Evolutionary conservation across 192 early-diverging fungal species (phyloP).

Genomic region (Pilaira anomala): DNA sequence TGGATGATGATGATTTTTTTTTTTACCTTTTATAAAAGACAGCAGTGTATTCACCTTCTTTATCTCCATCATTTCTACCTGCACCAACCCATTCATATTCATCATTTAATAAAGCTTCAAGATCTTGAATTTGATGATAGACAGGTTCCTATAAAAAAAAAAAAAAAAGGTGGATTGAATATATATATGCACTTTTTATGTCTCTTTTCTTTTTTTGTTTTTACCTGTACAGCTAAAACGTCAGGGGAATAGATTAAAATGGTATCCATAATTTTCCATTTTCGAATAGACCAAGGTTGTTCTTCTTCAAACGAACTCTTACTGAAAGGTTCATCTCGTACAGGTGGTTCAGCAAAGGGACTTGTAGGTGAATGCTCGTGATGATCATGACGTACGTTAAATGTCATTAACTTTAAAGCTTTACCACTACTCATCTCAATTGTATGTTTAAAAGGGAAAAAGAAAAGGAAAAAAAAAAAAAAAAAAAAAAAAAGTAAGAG

Average conservation of each 20-base stretch:
- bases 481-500: conserved; percentile 1
- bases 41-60: conserved; percentile 33
- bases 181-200: too few species aligned
- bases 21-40: conserved; percentile 43
- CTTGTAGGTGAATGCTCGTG: neutral
- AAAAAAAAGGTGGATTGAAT: too few species aligned
- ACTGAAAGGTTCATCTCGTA: neutral
- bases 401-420: conserved; percentile 26
- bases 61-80: conserved; percentile 34
- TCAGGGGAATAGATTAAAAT: conserved; percentile 34
- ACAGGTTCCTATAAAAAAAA: conserved; percentile 29
- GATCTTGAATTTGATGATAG: conserved; percentile 33
- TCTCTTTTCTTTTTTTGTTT: neutral
- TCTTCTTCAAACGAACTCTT: conserved; percentile 5
- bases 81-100: conserved; percentile 37
- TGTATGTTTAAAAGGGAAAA: neutral
- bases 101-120: conserved; percentile 21
- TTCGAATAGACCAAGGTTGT: conserved; percentile 36
- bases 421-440: neutral
- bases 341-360: conserved; percentile 17
- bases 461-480: neutral
- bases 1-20: too few species aligned
- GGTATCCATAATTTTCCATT: conserved; percentile 34
- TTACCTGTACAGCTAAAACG: conserved; percentile 37
- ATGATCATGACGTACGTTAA: conserved; percentile 33